Evolutionary conservation across 1,139 yeast genomes (phyloP), one percentile per base, ranked within the genome.

Genomic region (Taphrina flavorubra): DNA sequence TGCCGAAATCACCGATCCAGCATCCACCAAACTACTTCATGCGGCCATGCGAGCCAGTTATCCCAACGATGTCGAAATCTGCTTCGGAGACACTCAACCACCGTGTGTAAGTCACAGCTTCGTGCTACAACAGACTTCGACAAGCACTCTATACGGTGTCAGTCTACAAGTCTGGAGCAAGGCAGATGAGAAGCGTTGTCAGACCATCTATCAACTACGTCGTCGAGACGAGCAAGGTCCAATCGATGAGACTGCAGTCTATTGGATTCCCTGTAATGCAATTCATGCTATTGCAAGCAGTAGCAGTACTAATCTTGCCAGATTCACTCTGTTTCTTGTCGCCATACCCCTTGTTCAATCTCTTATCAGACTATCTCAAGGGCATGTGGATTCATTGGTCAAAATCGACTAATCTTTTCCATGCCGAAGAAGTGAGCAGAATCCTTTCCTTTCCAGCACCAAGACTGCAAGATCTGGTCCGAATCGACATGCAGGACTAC

Each of bases 351-450:
- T 39, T 66, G 39, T 66, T 59, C 66, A 42, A 18, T n/a, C 60
- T 66, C 14, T 51, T 66, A 11, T 31, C 53, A 20, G 51, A 49
- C 39, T 66, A 66, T 49, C 16, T 66, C 40, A 46, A 51, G 14
- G 69, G 60, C 40, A 66, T 66, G 65, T 66, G 65, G 61, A 51
- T 66, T 18, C 69, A 66, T 40, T 66, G 69, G 69, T 36, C 53
- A 20, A 51, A 51, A 42, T 37, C 63, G 2, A 39, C 61, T 11
- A 66, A 60, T 42, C 55, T 66, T 14, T 60, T 59, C 36, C 59
- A 60, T 31, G 69, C 65, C 6, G 65, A 66, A 34, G 69, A 66
- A 44, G 69, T 66, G 31, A 39, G 51, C 14, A 44, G 65, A 13
- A 66, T 66, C 14, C 53, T 66, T 16, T 42, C 60, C 20, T 66